Base-by-base conservation (phyloP, 2,329 filamentous ascomycete genomes). In the Chaetothyriales sp. region DNA sequence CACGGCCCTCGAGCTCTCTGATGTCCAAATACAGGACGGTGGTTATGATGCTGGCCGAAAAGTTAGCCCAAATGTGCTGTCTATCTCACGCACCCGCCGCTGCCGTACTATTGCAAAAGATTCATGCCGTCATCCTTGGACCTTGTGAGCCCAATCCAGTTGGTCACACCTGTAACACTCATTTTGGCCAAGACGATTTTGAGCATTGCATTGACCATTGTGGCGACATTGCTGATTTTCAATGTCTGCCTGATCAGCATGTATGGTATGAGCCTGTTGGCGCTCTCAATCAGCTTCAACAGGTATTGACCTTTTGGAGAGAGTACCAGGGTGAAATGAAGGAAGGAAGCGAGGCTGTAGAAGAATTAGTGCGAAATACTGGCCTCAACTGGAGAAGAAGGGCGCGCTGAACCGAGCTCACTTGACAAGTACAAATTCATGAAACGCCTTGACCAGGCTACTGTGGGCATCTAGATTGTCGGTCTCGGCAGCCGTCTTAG, bases 101-200 rank as follows among this genome's bases (percentile, higher is more conserved):
- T 4, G 7, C 59, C 66, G 29, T 62, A 73, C 68, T 76, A 73
- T 66, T 90, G 86, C 58, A 92, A 66, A 7, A 90, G 65, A 63
- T 89, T 92, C 83, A 87, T 86, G 46, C 86, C 86, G 58, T 89
- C 84, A 56, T 87, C 80, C 0, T 82, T 77, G 46, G 79, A 80
- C 46, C 78, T 77, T 0, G 83, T 89, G 43, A 87, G 65, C 0
- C 86, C 85, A 9, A 89, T 76, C 83, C 83, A 90, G 64, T 89
- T 89, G 4, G 86, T 87, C 48, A 90, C 68, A 6, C 80, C 80
- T 1, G 80, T 81, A 4, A 90, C 73, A 58, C 83, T 85, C 52
- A 89, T 70, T 67, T 92, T 92, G n/a, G 85, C 81, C 13, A 92
- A 73, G 15, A 89, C 73, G 15, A 90, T 69, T 50, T 74, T 77